Percentiles rank a stretch among this genome's conserved stretches.
Conservation (phyloP, 2,329 filamentous ascomycete genomes). For the Colletotrichum neosansevieriae region DNA sequence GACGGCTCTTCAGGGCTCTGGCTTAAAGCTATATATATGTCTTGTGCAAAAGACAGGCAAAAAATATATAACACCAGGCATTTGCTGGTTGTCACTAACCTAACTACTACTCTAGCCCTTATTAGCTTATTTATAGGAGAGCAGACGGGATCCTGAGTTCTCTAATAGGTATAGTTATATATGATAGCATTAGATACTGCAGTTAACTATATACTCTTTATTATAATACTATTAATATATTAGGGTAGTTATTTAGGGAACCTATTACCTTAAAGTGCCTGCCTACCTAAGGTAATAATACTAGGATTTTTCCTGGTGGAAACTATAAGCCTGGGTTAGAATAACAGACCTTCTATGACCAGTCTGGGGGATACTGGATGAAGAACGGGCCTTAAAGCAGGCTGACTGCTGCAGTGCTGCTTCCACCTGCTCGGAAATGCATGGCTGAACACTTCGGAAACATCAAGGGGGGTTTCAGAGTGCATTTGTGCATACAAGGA, state of each 20-base stretch:
- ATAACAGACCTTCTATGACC: neutral
- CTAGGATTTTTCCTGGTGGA: neutral
- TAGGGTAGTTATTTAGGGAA: neutral
- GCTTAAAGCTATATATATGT: neutral
- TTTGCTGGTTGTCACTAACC: too few relatives aligned
- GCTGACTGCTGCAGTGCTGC: neutral
- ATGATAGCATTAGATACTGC: too few relatives aligned
- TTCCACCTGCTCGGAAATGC: too few relatives aligned
- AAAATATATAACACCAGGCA: conserved; percentile 1
- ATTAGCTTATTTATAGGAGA: too few relatives aligned
- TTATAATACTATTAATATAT: neutral
- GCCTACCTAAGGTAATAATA: neutral
- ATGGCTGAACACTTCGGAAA: neutral
- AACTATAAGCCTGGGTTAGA: neutral
- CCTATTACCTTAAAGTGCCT: neutral
- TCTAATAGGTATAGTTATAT: too few relatives aligned
- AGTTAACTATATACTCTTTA: neutral
- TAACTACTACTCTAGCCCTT: too few relatives aligned
- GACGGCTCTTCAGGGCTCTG: neutral
- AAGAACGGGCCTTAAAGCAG: neutral
- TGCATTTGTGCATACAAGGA: neutral
- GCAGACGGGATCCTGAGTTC: too few relatives aligned
- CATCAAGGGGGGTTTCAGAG: neutral
- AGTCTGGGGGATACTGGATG: neutral
- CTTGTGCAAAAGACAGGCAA: neutral